These are phyloP conservation scores for Mimosa pudica DNA, from an alignment of 306 rosid genomes.

Conservation along the genomic window DNA sequence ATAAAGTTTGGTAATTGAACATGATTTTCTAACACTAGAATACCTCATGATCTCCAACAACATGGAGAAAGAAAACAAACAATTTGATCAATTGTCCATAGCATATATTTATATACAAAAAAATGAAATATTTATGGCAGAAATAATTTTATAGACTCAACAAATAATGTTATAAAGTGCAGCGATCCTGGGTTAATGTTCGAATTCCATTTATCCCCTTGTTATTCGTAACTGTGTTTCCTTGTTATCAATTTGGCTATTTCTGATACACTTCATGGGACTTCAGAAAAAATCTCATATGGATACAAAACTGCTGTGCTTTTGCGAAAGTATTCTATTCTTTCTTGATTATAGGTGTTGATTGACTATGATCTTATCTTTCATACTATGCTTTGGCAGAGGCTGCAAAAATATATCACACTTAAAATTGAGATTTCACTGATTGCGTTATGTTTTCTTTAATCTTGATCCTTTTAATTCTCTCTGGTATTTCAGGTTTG, in stretches of 20 bases:
- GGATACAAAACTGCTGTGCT: background rate
- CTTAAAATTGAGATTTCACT: slow-evolving; percentile 23
- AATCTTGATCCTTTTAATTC: slow-evolving; percentile 18
- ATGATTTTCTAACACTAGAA: background rate
- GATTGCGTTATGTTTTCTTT: slow-evolving; percentile 28
- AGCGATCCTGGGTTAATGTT: background rate
- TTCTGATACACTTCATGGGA: background rate
- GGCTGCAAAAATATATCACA: slow-evolving; percentile 4
- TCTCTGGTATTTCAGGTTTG: slow-evolving; percentile 61
- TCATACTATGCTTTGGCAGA: slow-evolving; percentile 23
- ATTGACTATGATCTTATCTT: background rate
- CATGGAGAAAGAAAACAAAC: background rate
- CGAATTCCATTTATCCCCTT: background rate
- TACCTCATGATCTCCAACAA: background rate
- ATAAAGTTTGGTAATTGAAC: background rate
- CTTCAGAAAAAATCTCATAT: background rate
- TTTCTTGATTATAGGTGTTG: background rate
- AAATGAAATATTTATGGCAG: background rate
- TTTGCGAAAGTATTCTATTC: background rate
- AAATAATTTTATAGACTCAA: background rate
- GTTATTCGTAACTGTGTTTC: background rate
- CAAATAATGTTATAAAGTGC: background rate
- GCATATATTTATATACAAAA: background rate
- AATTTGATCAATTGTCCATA: background rate
- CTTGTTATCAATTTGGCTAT: background rate